phyloP scores from a whole-genome alignment of 352 stramenopile genomes.

The Pythium aphanidermatum region DNA sequence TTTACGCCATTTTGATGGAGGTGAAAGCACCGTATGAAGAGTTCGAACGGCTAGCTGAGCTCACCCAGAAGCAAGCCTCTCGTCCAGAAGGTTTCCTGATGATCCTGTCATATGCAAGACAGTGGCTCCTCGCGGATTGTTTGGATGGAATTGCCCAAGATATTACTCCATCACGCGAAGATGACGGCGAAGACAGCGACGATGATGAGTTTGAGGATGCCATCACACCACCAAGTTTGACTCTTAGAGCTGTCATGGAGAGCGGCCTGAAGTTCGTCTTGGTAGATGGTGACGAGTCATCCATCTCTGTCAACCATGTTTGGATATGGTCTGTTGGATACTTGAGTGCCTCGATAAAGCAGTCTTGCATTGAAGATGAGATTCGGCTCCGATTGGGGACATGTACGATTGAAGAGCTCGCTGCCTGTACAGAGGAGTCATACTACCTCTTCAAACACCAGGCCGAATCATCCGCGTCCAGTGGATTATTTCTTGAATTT shows the following conservation, averaged over 20 bases:
- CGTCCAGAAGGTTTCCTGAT: slow-evolving; percentile 79
- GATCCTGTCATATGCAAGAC: slow-evolving; percentile 80
- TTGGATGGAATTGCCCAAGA: slow-evolving; percentile 44
- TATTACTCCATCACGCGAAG: slow-evolving; percentile 7
- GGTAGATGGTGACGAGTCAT: slow-evolving; percentile 25
- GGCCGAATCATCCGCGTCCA: not conserved
- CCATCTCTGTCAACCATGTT: slow-evolving; percentile 9
- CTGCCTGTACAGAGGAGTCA: slow-evolving; percentile 21
- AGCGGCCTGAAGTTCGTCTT: slow-evolving; percentile 51
- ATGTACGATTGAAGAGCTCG: slow-evolving; percentile 37
- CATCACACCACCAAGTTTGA: slow-evolving; percentile 78
- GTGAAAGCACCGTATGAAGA: slow-evolving; percentile 85
- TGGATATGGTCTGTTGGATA: slow-evolving; percentile 61
- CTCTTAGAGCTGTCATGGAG: slow-evolving; percentile 33
- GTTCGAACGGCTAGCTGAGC: slow-evolving; percentile 59
- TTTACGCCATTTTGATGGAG: slow-evolving; percentile 83
- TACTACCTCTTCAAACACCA: slow-evolving; percentile 15
- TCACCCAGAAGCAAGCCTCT: slow-evolving; percentile 71
- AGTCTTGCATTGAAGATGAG: slow-evolving; percentile 83
- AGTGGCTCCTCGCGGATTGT: slow-evolving; percentile 79
- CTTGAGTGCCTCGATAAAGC: slow-evolving; percentile 48
- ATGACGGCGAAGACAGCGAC: slow-evolving; percentile 62
- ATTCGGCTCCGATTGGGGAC: slow-evolving; percentile 56
- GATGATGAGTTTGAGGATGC: slow-evolving; percentile 85
- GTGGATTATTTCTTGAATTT: slow-evolving; percentile 31